phyloP scores from a whole-genome alignment of 2,329 filamentous ascomycete species.

The Zalaria obscura region DNA sequence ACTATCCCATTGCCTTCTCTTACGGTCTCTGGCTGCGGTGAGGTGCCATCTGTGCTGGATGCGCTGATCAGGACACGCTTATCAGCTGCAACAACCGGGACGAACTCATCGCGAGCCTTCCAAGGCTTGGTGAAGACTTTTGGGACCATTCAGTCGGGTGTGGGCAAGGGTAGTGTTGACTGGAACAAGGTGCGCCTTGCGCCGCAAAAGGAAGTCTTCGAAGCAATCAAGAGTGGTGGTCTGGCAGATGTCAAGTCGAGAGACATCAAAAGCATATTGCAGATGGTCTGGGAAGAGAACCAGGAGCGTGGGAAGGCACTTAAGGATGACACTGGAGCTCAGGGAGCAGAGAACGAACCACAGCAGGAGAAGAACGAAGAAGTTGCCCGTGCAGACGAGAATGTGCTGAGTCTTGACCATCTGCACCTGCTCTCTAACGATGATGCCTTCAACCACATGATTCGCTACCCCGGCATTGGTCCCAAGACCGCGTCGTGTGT shows the following conservation, averaged over 20 bases:
- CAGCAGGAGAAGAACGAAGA: constrained; percentile 41
- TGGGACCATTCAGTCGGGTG: constrained; percentile 45
- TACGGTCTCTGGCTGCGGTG: constrained; percentile 55
- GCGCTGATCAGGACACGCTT: constrained; percentile 48
- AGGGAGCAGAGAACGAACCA: constrained; percentile 30
- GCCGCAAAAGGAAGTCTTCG: constrained; percentile 44
- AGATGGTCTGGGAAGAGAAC: constrained; percentile 58
- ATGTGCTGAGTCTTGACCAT: constrained; percentile 51
- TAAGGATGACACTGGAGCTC: constrained; percentile 21
- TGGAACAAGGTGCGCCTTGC: constrained; percentile 57
- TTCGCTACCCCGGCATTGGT: constrained; percentile 48
- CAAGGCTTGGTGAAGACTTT: constrained; percentile 49
- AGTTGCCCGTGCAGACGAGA: constrained; percentile 40
- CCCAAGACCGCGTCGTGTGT: constrained; percentile 55
- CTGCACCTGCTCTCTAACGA: constrained; percentile 40
- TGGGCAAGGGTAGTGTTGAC: constrained; percentile 58
- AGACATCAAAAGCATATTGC: constrained; percentile 59
- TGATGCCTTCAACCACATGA: constrained; percentile 42
- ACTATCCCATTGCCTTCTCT: constrained; percentile 56
- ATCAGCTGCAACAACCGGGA: constrained; percentile 44
- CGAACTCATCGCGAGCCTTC: constrained; percentile 52
- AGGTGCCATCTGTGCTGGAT: constrained; percentile 51
- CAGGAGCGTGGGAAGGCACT: constrained; percentile 39
- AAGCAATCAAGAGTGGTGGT: constrained; percentile 58
- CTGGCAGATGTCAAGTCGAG: constrained; percentile 56